These are phyloP conservation scores for Kuraishia molischiana DNA, from an alignment of 805 yeast genomes.

Conservation along the genomic window DNA sequence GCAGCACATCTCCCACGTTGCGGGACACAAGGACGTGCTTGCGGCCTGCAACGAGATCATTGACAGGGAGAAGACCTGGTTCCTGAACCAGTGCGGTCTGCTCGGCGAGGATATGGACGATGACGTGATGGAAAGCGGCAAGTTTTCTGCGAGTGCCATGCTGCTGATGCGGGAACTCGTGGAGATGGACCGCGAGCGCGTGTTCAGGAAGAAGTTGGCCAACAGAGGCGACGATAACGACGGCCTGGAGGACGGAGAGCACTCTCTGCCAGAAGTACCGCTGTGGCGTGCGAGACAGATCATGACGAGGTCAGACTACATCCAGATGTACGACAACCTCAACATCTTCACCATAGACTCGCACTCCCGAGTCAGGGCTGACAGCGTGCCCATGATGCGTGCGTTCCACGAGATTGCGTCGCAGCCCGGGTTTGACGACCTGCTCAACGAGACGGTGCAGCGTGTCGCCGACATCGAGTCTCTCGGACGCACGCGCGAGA, in stretches of 20 bases:
- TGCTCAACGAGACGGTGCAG: conserved; percentile 54
- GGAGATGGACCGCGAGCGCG: conserved; percentile 42
- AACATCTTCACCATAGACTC: conserved; percentile 77
- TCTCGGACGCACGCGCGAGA: conserved; percentile 66
- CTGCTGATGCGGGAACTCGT: conserved; percentile 60
- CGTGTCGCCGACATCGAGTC: conserved; percentile 72
- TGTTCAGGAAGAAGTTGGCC: conserved; percentile 7
- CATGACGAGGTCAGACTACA: conserved; percentile 79
- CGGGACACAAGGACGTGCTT: conserved; percentile 44
- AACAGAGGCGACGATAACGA: neutral
- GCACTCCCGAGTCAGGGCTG: conserved; percentile 64
- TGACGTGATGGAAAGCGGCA: conserved; percentile 80
- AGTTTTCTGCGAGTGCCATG: conserved; percentile 69
- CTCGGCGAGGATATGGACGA: conserved; percentile 78
- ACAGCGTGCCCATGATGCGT: conserved; percentile 83
- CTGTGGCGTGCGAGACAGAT: conserved; percentile 78
- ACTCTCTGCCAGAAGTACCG: conserved; percentile 62
- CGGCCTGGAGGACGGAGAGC: conserved; percentile 21
- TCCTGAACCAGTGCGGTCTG: conserved; percentile 71
- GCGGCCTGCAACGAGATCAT: conserved; percentile 60
- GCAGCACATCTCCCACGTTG: conserved; percentile 68
- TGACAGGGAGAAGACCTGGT: conserved; percentile 80
- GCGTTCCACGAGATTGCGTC: conserved; percentile 73
- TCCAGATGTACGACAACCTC: conserved; percentile 62
- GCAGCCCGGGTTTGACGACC: conserved; percentile 60